Evolutionary conservation across 352 stramenopile genomes (phyloP).

Genomic region (Phytophthora pistaciae): DNA sequence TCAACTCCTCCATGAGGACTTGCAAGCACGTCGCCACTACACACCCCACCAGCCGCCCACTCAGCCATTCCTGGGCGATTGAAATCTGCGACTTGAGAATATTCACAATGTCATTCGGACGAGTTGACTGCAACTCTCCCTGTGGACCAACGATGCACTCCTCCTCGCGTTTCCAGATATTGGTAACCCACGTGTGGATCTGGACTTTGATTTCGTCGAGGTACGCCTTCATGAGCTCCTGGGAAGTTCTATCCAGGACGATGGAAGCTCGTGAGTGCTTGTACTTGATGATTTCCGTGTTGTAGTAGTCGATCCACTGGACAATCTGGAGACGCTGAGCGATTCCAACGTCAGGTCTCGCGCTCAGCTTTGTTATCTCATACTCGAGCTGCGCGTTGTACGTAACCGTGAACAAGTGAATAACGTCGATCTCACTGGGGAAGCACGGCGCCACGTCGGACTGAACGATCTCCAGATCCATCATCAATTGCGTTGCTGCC

Average conservation of each 20-base stretch:
- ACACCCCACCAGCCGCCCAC: slow-evolving; percentile 63
- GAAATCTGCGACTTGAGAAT: slow-evolving; percentile 90
- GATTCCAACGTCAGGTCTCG: slow-evolving; percentile 69
- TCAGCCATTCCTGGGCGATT: slow-evolving; percentile 86
- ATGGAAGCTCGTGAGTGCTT: slow-evolving; percentile 74
- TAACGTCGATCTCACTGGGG: slow-evolving; percentile 77
- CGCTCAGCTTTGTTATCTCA: slow-evolving; percentile 72
- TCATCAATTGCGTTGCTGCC: slow-evolving; percentile 76
- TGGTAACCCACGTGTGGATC: slow-evolving; percentile 87
- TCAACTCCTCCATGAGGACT: slow-evolving; percentile 80
- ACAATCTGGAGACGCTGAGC: slow-evolving; percentile 82
- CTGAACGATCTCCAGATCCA: slow-evolving; percentile 85
- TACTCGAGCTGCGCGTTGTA: slow-evolving; percentile 81
- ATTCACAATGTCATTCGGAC: slow-evolving; percentile 89
- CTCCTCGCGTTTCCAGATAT: slow-evolving; percentile 87
- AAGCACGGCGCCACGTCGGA: slow-evolving; percentile 79
- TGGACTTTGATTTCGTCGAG: slow-evolving; percentile 81
- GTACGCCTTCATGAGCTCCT: slow-evolving; percentile 81
- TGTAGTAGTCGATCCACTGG: slow-evolving; percentile 92
- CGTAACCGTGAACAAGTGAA: slow-evolving; percentile 81
- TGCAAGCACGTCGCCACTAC: slow-evolving; percentile 80
- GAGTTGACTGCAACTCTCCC: slow-evolving; percentile 77
- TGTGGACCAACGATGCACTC: slow-evolving; percentile 65
- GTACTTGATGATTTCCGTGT: slow-evolving; percentile 88
- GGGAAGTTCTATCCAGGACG: slow-evolving; percentile 70